Evolutionary conservation across 345 rosid species (phyloP).

Genomic region (Tarenaya hassleriana): DNA sequence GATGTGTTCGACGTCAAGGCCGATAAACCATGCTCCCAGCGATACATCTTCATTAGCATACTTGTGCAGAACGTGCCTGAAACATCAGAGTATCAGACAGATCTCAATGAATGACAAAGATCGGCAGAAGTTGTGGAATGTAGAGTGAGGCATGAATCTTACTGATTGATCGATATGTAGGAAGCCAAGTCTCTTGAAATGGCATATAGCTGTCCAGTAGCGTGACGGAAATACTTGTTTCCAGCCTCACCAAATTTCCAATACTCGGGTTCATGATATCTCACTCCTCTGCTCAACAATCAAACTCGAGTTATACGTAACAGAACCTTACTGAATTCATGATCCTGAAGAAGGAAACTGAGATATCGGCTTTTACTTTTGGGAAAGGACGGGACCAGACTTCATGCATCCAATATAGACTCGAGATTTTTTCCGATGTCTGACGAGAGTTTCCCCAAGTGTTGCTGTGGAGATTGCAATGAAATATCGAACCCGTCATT

Average conservation of each 20-base stretch:
- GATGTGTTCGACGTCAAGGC: conserved; percentile 86
- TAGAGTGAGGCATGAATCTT: conserved; percentile 9
- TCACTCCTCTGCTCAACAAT: conserved; percentile 59
- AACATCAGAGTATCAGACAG: conserved; percentile 1
- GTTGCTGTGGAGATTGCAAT: conserved; percentile 21
- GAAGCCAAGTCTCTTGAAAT: conserved; percentile 93
- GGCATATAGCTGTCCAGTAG: conserved; percentile 90
- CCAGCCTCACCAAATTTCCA: conserved; percentile 99
- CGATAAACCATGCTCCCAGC: conserved; percentile 94
- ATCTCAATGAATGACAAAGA: not conserved
- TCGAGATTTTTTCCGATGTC: conserved; percentile 66
- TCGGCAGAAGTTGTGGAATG: not conserved
- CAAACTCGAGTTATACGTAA: not conserved
- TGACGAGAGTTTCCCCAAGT: conserved; percentile 56
- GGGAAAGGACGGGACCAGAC: conserved; percentile 90
- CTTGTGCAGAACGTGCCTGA: conserved; percentile 74
- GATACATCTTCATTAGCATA: conserved; percentile 97
- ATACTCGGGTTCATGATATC: conserved; percentile 89
- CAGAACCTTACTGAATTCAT: not conserved
- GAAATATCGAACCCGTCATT: conserved; percentile 2
- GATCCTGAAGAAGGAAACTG: not conserved
- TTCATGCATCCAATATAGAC: conserved; percentile 97
- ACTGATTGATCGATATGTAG: conserved; percentile 78
- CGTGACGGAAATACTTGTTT: conserved; percentile 89
- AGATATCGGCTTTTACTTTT: conserved; percentile 43